Conservation (phyloP, 164 flowering plant genomes). For the Tetrastigma voinierianum region DNA sequence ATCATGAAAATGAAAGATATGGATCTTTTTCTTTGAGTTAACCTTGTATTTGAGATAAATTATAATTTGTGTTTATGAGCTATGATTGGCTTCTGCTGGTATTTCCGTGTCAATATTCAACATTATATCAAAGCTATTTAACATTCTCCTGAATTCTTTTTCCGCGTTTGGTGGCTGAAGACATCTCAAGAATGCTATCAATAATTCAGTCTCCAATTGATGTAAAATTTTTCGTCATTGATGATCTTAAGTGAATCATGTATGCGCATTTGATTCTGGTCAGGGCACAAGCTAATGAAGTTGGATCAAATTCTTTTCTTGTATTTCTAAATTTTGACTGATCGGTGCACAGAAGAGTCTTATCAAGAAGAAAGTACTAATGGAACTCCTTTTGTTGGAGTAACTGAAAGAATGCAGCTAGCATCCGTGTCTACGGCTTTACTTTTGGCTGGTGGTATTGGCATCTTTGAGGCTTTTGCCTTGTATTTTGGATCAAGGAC, state of each 20-base stretch:
- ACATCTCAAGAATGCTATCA: constrained; percentile 49
- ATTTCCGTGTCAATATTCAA: constrained; percentile 89
- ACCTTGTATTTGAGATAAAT: neutral
- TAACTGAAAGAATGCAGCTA: constrained; percentile 59
- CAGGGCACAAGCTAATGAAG: neutral
- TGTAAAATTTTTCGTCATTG: constrained; percentile 1
- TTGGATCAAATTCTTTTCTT: neutral
- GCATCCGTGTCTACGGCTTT: constrained; percentile 92
- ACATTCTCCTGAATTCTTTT: constrained; percentile 90
- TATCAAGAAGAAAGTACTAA: constrained; percentile 23
- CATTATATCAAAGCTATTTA: constrained; percentile 84
- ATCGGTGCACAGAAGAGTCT: constrained; percentile 23
- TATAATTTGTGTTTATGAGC: constrained; percentile 38
- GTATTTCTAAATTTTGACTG: neutral
- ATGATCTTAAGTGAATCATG: neutral
- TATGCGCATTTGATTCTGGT: neutral
- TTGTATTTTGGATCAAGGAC: constrained; percentile 78
- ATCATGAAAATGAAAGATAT: neutral
- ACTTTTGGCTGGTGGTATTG: constrained; percentile 75
- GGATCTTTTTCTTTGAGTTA: neutral
- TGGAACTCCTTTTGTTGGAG: constrained; percentile 27
- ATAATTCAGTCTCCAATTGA: constrained; percentile 50
- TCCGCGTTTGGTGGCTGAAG: constrained; percentile 97
- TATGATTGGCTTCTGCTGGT: constrained; percentile 89
- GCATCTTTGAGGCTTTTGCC: constrained; percentile 81